Conservation (phyloP, 352 stramenopile species). For the Phytophthora macrochlamydospora region DNA sequence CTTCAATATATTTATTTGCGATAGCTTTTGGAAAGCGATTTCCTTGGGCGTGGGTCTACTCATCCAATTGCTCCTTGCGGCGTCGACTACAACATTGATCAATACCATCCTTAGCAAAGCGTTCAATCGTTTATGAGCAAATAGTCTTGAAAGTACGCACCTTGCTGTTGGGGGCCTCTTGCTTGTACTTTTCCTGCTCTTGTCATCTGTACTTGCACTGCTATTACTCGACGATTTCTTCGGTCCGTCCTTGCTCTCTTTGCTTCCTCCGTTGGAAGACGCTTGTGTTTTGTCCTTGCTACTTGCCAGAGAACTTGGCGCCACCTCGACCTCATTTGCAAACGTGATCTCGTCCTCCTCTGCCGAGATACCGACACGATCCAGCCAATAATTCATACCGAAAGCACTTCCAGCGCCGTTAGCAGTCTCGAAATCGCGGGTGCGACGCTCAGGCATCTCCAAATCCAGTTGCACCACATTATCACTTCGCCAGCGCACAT, state of each 20-base stretch:
- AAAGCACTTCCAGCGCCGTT: constrained; percentile 43
- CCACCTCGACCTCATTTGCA: constrained; percentile 56
- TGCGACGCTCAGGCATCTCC: constrained; percentile 85
- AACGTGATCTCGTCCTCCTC: constrained; percentile 70
- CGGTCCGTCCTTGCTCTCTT: constrained; percentile 27
- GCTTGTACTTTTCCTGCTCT: constrained; percentile 57
- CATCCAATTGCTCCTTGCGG: constrained; percentile 27
- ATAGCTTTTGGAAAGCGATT: no score
- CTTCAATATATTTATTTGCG: background rate
- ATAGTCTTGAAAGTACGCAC: constrained; percentile 23
- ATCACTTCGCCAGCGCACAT: constrained; percentile 88
- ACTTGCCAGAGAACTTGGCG: constrained; percentile 18
- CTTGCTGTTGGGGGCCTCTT: constrained; percentile 65
- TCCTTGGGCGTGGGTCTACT: constrained; percentile 2
- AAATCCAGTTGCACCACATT: constrained; percentile 92
- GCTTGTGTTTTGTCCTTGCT: constrained; percentile 41
- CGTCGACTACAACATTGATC: constrained; percentile 20
- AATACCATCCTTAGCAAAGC: background rate
- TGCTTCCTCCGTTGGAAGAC: constrained; percentile 25
- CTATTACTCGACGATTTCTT: constrained; percentile 24
- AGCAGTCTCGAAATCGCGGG: constrained; percentile 77
- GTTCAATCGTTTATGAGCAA: background rate
- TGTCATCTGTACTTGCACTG: constrained; percentile 28
- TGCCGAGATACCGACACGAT: constrained; percentile 41
- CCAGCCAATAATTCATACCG: constrained; percentile 75